phyloP scores from a whole-genome alignment of 176 grass and related monocot genomes.

The Triticum dicoccoides region DNA sequence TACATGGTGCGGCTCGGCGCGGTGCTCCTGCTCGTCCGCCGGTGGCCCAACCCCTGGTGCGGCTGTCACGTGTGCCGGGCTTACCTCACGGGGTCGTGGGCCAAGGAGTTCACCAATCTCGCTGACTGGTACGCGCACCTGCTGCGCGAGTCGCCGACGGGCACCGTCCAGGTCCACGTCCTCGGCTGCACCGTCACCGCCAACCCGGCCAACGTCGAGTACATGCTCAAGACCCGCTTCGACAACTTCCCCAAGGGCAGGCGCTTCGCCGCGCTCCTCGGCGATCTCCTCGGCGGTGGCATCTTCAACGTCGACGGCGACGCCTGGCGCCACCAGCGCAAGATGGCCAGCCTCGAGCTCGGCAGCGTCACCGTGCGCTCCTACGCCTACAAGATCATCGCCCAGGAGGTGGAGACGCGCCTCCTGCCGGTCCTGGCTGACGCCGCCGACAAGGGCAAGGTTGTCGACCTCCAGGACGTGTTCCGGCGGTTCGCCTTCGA shows the following conservation, averaged over 20 bases:
- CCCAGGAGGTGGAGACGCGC: neutral
- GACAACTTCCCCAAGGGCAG: slow-evolving; percentile 66
- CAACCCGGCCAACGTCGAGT: slow-evolving; percentile 61
- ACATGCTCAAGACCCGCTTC: slow-evolving; percentile 57
- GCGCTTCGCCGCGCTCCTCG: slow-evolving; percentile 51
- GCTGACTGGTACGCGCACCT: slow-evolving; percentile 29
- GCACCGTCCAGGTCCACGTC: slow-evolving; percentile 36
- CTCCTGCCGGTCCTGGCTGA: slow-evolving; percentile 34
- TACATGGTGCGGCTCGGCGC: too few species aligned
- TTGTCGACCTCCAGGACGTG: slow-evolving; percentile 50
- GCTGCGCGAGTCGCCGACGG: slow-evolving; percentile 17
- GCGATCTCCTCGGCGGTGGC: slow-evolving; percentile 55
- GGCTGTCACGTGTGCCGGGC: neutral
- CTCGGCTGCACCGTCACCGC: slow-evolving; percentile 48
- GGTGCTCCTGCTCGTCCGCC: too few species aligned
- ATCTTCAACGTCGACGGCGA: slow-evolving; percentile 76
- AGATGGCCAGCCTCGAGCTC: slow-evolving; percentile 52
- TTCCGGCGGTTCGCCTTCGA: slow-evolving; percentile 52
- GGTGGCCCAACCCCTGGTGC: slow-evolving; percentile 33
- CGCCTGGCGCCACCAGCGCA: slow-evolving; percentile 50
- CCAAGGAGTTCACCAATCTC: neutral
- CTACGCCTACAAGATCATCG: neutral
- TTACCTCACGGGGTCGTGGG: neutral
- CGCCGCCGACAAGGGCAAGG: slow-evolving; percentile 4
- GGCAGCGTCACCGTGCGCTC: neutral